These are phyloP conservation scores for Gleditsia sinensis DNA, from an alignment of 306 rosid species.

Conservation along the genomic window DNA sequence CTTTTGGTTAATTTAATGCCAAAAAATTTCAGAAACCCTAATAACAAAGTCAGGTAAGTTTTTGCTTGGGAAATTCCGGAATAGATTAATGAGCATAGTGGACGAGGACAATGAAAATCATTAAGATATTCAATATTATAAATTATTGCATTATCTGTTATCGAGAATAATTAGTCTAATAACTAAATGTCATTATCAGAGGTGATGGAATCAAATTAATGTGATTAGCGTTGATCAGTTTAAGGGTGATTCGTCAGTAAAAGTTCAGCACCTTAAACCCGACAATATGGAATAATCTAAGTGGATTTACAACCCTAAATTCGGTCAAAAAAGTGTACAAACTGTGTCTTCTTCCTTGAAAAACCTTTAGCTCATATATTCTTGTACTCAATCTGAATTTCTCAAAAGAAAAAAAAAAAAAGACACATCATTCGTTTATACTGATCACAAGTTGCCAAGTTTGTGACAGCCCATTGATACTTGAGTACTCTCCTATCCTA, in stretches of 20 bases:
- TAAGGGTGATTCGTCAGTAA: constrained; percentile 34
- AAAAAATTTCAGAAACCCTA: not conserved
- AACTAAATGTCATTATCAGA: constrained; percentile 37
- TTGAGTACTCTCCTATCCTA: too few relatives aligned
- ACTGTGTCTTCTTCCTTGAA: constrained; percentile 26
- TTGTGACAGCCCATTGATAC: too few relatives aligned
- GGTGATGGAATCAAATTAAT: constrained; percentile 42
- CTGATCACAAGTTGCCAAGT: too few relatives aligned
- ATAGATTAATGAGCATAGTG: not conserved
- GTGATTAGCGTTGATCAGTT: not conserved
- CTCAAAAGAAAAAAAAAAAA: too few relatives aligned
- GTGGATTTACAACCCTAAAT: constrained; percentile 18
- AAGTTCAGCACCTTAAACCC: constrained; percentile 16
- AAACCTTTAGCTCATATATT: not conserved
- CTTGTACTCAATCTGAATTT: not conserved
- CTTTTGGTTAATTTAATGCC: not conserved
- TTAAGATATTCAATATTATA: not conserved
- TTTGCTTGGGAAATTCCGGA: constrained; percentile 32
- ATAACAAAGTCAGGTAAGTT: not conserved
- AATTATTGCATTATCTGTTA: constrained; percentile 5
- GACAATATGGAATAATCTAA: constrained; percentile 26
- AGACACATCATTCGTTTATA: too few relatives aligned
- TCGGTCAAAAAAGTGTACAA: constrained; percentile 24
- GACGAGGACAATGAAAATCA: constrained; percentile 25
- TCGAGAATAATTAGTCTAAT: not conserved